A percentile compares a stretch with the other conserved stretches of the same genome.
These are phyloP conservation scores for Meripilus lineatus DNA, from an alignment of 1,284 basidiomycete genomes.

Conservation along the genomic window DNA sequence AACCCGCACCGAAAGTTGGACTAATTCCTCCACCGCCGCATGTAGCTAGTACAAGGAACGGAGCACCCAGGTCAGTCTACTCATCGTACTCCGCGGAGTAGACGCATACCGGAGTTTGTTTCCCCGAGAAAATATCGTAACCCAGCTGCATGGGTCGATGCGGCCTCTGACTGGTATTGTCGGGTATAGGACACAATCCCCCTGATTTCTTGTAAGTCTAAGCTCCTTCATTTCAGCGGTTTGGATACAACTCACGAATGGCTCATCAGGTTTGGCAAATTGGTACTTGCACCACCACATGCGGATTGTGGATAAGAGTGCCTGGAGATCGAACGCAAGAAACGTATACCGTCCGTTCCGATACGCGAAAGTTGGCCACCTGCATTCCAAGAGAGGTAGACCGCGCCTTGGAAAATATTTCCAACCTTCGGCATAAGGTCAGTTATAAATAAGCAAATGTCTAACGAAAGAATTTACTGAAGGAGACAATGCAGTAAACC, in stretches of 20 bases:
- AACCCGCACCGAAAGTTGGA: constrained; percentile 15
- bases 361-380: constrained; percentile 31
- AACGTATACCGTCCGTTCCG: constrained; percentile 26
- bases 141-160: constrained; percentile 30
- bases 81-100: no score
- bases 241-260: constrained; percentile 30
- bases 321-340: constrained; percentile 34
- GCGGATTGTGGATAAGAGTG: constrained; percentile 44
- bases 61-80: no score
- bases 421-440: constrained; percentile 23
- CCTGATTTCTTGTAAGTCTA: constrained; percentile 15
- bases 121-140: constrained; percentile 39
- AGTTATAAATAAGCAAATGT: neutral
- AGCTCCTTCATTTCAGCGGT: neutral
- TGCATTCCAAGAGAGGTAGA: constrained; percentile 38
- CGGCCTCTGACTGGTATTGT: constrained; percentile 33
- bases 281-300: constrained; percentile 36
- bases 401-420: constrained; percentile 38
- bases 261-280: constrained; percentile 35
- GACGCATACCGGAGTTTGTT: constrained; percentile 25
- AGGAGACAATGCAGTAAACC: constrained; percentile 32
- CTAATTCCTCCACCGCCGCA: constrained; percentile 42
- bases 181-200: constrained; percentile 35
- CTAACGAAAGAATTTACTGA: constrained; percentile 21
- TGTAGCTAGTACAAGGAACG: constrained; percentile 26